A percentile compares a stretch with the other conserved stretches of the same genome.
These are phyloP conservation scores for Diatrype stigma DNA, from an alignment of 2,329 filamentous ascomycete genomes.

Conservation along the genomic window DNA sequence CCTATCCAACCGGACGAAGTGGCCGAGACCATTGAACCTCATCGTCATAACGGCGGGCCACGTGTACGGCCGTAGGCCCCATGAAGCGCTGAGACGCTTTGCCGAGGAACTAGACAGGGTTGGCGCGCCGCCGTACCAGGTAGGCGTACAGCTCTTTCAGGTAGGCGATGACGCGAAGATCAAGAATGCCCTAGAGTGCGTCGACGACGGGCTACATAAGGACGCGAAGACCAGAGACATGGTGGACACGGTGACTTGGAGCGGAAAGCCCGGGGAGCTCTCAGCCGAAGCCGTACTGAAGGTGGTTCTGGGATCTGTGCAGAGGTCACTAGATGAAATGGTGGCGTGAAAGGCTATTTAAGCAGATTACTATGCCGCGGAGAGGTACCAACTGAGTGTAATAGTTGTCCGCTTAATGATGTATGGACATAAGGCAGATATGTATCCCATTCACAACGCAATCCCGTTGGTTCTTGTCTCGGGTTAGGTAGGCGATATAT, in stretches of 20 bases:
- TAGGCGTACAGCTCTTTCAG: constrained; percentile 75
- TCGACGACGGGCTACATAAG: constrained; percentile 58
- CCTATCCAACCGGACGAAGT: neutral
- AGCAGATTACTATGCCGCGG: neutral
- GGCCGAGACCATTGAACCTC: constrained; percentile 60
- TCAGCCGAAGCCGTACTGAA: constrained; percentile 62
- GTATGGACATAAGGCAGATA: no score
- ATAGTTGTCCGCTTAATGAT: no score
- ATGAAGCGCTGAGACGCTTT: constrained; percentile 52
- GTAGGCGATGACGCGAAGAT: constrained; percentile 60
- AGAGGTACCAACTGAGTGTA: no score
- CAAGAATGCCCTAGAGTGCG: constrained; percentile 48
- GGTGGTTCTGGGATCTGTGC: constrained; percentile 58
- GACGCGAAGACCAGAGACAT: constrained; percentile 59
- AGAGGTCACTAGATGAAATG: constrained; percentile 18
- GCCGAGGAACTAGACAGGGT: constrained; percentile 59
- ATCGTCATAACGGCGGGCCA: constrained; percentile 71
- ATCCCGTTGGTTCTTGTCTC: no score
- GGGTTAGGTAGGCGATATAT: no score
- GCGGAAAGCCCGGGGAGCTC: constrained; percentile 34
- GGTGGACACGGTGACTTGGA: constrained; percentile 68
- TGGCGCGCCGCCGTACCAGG: constrained; percentile 60
- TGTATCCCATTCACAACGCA: no score
- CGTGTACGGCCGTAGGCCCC: constrained; percentile 62
- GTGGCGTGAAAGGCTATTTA: neutral